phyloP scores from a whole-genome alignment of 208 protist species.

The Trypanosoma melophagium region DNA sequence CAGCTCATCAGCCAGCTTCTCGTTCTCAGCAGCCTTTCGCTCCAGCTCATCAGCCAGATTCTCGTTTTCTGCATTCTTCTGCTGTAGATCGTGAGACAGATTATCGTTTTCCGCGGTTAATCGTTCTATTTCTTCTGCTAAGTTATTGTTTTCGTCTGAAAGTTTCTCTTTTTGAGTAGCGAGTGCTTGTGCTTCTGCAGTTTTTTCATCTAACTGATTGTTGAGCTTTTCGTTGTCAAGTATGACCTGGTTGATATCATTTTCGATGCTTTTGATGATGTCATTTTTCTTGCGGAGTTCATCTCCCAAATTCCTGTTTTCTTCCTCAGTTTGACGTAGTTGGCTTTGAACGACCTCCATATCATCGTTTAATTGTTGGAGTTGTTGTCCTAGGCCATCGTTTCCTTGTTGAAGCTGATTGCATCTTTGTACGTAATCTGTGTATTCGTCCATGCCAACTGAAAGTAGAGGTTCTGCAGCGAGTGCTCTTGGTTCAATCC shows the following conservation, averaged over 20 bases:
- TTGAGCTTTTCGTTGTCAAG: constrained; percentile 18
- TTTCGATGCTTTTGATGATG: background rate
- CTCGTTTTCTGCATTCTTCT: constrained; percentile 26
- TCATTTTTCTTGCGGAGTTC: constrained; percentile 18
- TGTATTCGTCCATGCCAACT: constrained; percentile 36
- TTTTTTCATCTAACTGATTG: constrained; percentile 24
- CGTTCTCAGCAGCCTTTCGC: constrained; percentile 21
- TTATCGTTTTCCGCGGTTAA: background rate
- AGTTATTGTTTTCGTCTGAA: constrained; percentile 28
- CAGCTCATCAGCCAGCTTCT: constrained; percentile 35
- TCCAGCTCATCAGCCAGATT: constrained; percentile 33
- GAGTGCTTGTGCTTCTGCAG: background rate
- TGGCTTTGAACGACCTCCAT: constrained; percentile 10
- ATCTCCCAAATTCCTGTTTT: constrained; percentile 21
- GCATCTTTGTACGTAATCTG: constrained; percentile 11
- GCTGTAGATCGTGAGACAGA: constrained; percentile 29
- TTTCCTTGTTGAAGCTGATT: constrained; percentile 32
- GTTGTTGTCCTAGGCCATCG: constrained; percentile 23
- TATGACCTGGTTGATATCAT: background rate
- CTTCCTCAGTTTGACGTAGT: constrained; percentile 3
- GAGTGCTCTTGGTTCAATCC: constrained; percentile 15
- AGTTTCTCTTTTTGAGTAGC: no score
- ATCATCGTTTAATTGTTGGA: constrained; percentile 25
- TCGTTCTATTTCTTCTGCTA: constrained; percentile 20
- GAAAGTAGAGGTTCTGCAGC: constrained; percentile 25